Evolutionary conservation across 2,329 filamentous ascomycete genomes (phyloP).

Genomic region (Ophiostoma angusticollis): DNA sequence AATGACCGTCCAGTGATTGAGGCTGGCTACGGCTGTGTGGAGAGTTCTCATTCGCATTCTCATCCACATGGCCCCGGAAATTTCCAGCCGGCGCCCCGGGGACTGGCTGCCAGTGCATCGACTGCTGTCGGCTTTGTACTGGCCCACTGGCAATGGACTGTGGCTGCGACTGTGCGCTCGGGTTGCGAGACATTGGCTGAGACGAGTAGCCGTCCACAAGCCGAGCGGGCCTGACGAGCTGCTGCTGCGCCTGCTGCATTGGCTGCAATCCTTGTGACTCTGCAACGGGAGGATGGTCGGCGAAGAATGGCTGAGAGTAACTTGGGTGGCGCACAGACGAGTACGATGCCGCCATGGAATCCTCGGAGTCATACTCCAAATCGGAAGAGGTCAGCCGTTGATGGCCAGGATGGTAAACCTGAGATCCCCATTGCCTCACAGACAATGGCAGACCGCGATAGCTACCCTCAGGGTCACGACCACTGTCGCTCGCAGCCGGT

Average conservation of each 20-base stretch:
- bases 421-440: constrained; percentile 19
- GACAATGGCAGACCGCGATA: constrained; percentile 4
- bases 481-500: constrained; percentile 4
- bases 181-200: constrained; percentile 36
- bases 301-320: neutral
- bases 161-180: constrained; percentile 26
- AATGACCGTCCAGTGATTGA: neutral
- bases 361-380: constrained; percentile 7
- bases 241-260: neutral
- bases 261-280: neutral
- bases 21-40: neutral
- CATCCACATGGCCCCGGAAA: neutral
- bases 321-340: neutral
- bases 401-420: constrained; percentile 14
- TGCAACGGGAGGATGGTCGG: neutral
- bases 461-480: no score
- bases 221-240: constrained; percentile 1
- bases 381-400: constrained; percentile 14
- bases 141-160: neutral
- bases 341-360: constrained; percentile 16
- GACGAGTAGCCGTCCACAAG: constrained; percentile 30
- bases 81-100: no score
- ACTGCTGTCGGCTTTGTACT: neutral
- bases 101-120: neutral
- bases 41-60: neutral